phyloP scores from a whole-genome alignment of 2,329 filamentous ascomycete species.

The Camptophora hylomeconis region DNA sequence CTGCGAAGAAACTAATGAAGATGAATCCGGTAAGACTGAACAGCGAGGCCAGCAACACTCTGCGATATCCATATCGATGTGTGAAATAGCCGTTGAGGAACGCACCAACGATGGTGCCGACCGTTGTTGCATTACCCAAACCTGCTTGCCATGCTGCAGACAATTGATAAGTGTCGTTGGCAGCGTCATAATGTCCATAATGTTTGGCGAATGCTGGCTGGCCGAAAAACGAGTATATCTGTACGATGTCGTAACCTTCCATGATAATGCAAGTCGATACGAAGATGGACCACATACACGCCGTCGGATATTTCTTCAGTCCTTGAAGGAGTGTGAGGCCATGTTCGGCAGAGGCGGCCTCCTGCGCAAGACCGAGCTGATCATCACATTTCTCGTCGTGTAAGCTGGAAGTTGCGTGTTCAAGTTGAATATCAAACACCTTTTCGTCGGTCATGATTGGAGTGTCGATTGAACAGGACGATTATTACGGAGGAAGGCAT shows the following conservation, averaged over 20 bases:
- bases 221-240: constrained; percentile 68
- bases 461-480: too few relatives aligned
- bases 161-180: constrained; percentile 2
- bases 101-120: constrained; percentile 9
- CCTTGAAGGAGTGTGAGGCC: constrained; percentile 44
- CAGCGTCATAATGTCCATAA: constrained; percentile 29
- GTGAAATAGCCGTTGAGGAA: constrained; percentile 9
- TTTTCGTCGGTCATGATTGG: too few relatives aligned
- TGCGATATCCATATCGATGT: constrained; percentile 29
- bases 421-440: too few relatives aligned
- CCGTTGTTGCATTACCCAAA: too few relatives aligned
- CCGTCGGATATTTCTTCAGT: constrained; percentile 17
- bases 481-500: too few relatives aligned
- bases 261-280: constrained; percentile 82
- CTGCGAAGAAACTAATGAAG: constrained; percentile 38
- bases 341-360: constrained; percentile 38
- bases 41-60: constrained; percentile 35
- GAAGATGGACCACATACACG: constrained; percentile 54
- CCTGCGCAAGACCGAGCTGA: too few relatives aligned
- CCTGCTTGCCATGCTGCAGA: constrained; percentile 9
- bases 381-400: too few relatives aligned
- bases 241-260: constrained; percentile 45
- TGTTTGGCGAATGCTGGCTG: constrained; percentile 28
- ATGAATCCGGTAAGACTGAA: constrained; percentile 33
- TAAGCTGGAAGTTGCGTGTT: too few relatives aligned